Base-by-base conservation (phyloP, 306 rosid species). In the Cercis canadensis region DNA sequence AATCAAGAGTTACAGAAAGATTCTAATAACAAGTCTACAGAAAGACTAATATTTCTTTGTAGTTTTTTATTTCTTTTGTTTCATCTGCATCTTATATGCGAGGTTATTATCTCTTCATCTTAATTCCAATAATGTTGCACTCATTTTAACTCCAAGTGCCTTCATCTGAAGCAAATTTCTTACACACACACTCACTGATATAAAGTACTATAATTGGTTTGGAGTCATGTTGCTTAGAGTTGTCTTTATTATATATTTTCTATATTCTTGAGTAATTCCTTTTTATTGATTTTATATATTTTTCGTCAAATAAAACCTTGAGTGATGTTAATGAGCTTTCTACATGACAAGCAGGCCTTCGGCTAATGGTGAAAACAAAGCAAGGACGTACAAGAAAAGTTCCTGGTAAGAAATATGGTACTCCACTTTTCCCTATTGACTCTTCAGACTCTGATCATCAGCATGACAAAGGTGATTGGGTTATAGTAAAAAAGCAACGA, bases 401-500 rank as follows among this genome's bases (percentile, higher is more conserved):
- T 70, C 69, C 75, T 32, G 83, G 41, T 58, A 77, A 75, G 66
- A 74, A 79, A 62, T 62, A 32, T 29, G 59, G 36, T 47, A 56
- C 79, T 74, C 51, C 85, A 6, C 54, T 67, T 16, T 54, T 51
- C 75, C 77, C 45, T 50, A 33, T 59, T 49, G 82, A 79, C 67
- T 73, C 81, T 17, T 75, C 75, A 61, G 71, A 65, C 68, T 32
- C 57, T 32, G 74, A 76, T 62, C 82, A 82, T 43, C 68, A 62
- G 67, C 78, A 41, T 9, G 87, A 70, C 63, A 78, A 83, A 40
- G 81, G 65, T 67, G 82, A 82, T 77, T 94, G 99, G 97, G 75
- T 94, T 72, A 92, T 89, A 36, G 97, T 94, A 10, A 91, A 94
- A 85, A 84, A 68, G 85, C 96, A 89, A 85, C 85, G 82, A 73